Conservation (phyloP, 495 filamentous ascomycete species). For the Podospora comata region DNA sequence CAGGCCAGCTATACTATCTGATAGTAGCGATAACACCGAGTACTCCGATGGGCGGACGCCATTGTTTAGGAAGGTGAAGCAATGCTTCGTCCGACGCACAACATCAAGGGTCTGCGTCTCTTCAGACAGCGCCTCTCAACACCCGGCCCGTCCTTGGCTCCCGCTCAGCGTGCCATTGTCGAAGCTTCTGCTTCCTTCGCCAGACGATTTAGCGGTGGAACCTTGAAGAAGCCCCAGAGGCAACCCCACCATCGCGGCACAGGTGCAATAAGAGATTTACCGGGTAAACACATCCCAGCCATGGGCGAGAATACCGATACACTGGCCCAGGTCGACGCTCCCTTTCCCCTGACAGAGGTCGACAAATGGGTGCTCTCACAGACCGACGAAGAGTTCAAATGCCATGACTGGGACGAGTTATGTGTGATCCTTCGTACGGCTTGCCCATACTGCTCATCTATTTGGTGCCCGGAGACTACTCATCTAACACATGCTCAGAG, state of each 20-base stretch:
- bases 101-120: background rate
- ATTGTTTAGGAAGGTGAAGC: background rate
- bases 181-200: background rate
- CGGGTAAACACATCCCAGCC: conserved; percentile 16
- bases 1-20: background rate
- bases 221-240: conserved; percentile 10
- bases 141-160: conserved; percentile 10
- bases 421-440: conserved; percentile 62
- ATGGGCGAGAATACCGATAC: conserved; percentile 27
- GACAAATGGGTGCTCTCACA: conserved; percentile 65
- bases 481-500: conserved; percentile 39
- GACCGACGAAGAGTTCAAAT: conserved; percentile 65
- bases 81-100: background rate
- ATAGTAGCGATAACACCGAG: background rate
- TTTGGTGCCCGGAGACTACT: conserved; percentile 6
- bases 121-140: background rate
- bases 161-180: conserved; percentile 7
- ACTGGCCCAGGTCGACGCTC: conserved; percentile 36
- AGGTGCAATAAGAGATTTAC: background rate
- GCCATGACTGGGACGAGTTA: conserved; percentile 68
- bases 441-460: conserved; percentile 11
- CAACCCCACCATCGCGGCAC: conserved; percentile 5
- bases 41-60: background rate
- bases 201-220: conserved; percentile 13
- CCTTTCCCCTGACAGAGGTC: conserved; percentile 63